Conservation (phyloP, 176 grass and related monocot species). For the Lolium rigidum region DNA sequence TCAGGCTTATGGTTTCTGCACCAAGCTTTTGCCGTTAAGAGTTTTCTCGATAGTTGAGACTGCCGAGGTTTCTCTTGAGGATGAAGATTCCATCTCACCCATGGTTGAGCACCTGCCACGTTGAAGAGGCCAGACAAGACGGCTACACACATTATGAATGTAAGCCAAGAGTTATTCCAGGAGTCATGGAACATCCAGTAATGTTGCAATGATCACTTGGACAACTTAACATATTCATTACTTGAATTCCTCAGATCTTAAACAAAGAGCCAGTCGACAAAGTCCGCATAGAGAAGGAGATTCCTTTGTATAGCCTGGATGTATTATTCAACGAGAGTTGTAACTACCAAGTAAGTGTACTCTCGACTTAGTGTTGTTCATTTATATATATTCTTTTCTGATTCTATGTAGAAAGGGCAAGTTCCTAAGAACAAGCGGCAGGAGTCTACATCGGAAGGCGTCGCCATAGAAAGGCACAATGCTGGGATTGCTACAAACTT, state of each 20-base stretch:
- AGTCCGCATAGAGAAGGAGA: slow-evolving; percentile 50
- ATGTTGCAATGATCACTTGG: background rate
- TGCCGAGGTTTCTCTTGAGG: slow-evolving; percentile 19
- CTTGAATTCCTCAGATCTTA: slow-evolving; percentile 61
- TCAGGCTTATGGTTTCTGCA: too few relatives aligned
- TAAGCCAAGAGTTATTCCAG: slow-evolving; percentile 33
- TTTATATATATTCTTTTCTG: too few relatives aligned
- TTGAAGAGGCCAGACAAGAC: slow-evolving; percentile 95
- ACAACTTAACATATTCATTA: background rate
- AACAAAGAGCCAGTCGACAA: slow-evolving; percentile 82
- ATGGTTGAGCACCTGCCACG: background rate
- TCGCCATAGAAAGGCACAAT: too few relatives aligned
- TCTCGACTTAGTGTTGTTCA: too few relatives aligned
- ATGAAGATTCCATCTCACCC: too few relatives aligned
- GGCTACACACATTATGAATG: slow-evolving; percentile 79
- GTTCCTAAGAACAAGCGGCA: too few relatives aligned
- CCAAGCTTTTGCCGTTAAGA: slow-evolving; percentile 24
- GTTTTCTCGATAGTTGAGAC: slow-evolving; percentile 30
- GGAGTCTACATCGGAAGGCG: too few relatives aligned
- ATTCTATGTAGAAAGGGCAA: too few relatives aligned
- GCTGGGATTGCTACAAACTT: too few relatives aligned
- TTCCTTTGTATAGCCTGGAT: slow-evolving; percentile 78
- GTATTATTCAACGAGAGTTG: slow-evolving; percentile 84
- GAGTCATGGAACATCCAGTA: background rate
- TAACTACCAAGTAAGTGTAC: slow-evolving; percentile 22